Evolutionary conservation across 129 eudicot species (phyloP).

Genomic region (Pulicaria dysenterica): DNA sequence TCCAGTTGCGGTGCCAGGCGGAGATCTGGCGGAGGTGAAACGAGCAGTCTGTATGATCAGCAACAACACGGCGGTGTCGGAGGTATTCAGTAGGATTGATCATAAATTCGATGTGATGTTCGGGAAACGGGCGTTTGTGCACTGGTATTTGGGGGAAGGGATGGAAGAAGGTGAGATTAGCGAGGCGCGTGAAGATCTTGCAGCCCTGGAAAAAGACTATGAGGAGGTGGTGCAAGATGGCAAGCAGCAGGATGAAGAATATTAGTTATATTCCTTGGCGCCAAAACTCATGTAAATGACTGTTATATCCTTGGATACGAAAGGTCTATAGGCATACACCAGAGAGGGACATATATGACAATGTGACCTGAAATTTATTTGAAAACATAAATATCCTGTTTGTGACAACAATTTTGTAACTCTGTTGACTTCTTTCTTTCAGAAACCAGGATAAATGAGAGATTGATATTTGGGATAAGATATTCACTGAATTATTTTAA

Average conservation of each 20-base stretch:
- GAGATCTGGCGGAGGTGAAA: conserved; percentile 61
- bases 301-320: background rate
- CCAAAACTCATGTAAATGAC: conserved; percentile 14
- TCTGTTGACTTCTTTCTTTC: too few species aligned
- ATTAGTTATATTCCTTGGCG: conserved; percentile 30
- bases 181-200: conserved; percentile 77
- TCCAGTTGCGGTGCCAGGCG: conserved; percentile 67
- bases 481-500: too few species aligned
- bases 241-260: conserved; percentile 48
- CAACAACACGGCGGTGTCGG: conserved; percentile 74
- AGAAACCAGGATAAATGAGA: too few species aligned
- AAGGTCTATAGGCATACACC: background rate
- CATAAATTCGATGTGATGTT: conserved; percentile 61
- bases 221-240: conserved; percentile 59
- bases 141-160: conserved; percentile 77
- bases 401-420: too few species aligned
- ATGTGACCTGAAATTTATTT: background rate
- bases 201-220: conserved; percentile 69
- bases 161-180: conserved; percentile 82
- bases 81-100: conserved; percentile 61
- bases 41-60: conserved; percentile 79
- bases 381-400: too few species aligned
- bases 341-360: conserved; percentile 15
- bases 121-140: conserved; percentile 66
- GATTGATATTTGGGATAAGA: too few species aligned